Evolutionary conservation across 2,329 filamentous ascomycete genomes (phyloP).

Genomic region (Colletotrichum sp.): DNA sequence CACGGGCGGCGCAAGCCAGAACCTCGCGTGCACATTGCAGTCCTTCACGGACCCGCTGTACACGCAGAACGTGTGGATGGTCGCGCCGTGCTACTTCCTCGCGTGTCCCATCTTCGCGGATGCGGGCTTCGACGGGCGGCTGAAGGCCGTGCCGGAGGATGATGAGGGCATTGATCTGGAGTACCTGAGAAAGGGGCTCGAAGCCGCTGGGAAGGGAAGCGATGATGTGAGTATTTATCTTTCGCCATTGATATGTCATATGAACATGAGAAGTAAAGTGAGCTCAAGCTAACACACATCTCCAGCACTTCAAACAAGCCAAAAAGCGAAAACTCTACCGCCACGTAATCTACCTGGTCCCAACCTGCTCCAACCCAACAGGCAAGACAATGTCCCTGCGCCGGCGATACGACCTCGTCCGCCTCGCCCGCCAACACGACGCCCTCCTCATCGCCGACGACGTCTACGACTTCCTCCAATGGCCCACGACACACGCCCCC

Average conservation of each 20-base stretch:
- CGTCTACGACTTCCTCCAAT: slow-evolving; percentile 92
- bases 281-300: not conserved
- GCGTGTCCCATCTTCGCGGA: slow-evolving; percentile 87
- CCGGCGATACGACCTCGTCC: slow-evolving; percentile 72
- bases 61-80: slow-evolving; percentile 80
- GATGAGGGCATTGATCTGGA: slow-evolving; percentile 76
- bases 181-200: slow-evolving; percentile 55
- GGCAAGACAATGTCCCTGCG: slow-evolving; percentile 79
- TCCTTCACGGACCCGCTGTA: slow-evolving; percentile 81
- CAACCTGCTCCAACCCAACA: slow-evolving; percentile 88
- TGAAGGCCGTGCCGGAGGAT: slow-evolving; percentile 78
- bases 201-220: not conserved
- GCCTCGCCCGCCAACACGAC: slow-evolving; percentile 78
- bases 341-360: slow-evolving; percentile 87
- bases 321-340: slow-evolving; percentile 74
- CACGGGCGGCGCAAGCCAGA: slow-evolving; percentile 86
- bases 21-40: slow-evolving; percentile 76
- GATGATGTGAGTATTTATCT: not conserved
- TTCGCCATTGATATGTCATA: not conserved
- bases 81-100: slow-evolving; percentile 84
- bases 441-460: slow-evolving; percentile 89
- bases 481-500: slow-evolving; percentile 53
- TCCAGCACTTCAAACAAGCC: slow-evolving; percentile 12
- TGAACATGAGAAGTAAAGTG: not conserved
- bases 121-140: slow-evolving; percentile 69